Evolutionary conservation across 495 filamentous ascomycete genomes (phyloP), one percentile per base, ranked within the genome.

Genomic region (Talaromyces thailandensis): DNA sequence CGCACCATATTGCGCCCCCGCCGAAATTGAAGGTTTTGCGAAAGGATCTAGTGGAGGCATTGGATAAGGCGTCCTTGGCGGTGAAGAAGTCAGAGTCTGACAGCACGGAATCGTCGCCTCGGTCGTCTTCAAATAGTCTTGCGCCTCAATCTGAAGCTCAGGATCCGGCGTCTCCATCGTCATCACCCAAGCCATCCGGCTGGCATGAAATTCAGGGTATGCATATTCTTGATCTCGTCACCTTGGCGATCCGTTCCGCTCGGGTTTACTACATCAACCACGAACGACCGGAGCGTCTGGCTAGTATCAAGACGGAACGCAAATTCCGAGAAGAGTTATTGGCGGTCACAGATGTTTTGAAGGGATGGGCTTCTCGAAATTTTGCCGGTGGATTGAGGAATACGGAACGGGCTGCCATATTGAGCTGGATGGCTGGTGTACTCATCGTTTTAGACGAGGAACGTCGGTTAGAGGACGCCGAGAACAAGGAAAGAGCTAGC

Each of bases 251-350:
- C 62, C 87, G 91, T 35, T 93, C 95, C 6, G 94, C 94, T 35
- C 96, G 92, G 70, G 86, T 92, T 51, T 98, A 97, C 76, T 98
- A 97, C 74, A 96, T 92, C 6, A 76, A 88, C 1, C 92, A 97
- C 69, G 85, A 92, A 67, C 78, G 88, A 23, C 90, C 92, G 6
- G 86, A 91, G 62, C 86, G 89, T 25, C 76, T 97, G n/a, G 89
- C 91, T 63, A 76, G 84, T 37, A 92, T 97, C 77, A 91, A 88
- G 67, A 87, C 87, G 2, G 92, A 97, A 68, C 88, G 88, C 43
- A 78, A 86, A 40, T 88, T 97, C 45, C 84, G 92, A 29, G 78
- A 83, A 64, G 94, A 97, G 62, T 80, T 98, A 16, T 83, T 96
- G 45, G 81, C 84, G 26, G 88, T 95, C 58, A 84, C 98, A 64